Base-by-base conservation (phyloP, 768 basidiomycete species). In the Imleria badia region DNA sequence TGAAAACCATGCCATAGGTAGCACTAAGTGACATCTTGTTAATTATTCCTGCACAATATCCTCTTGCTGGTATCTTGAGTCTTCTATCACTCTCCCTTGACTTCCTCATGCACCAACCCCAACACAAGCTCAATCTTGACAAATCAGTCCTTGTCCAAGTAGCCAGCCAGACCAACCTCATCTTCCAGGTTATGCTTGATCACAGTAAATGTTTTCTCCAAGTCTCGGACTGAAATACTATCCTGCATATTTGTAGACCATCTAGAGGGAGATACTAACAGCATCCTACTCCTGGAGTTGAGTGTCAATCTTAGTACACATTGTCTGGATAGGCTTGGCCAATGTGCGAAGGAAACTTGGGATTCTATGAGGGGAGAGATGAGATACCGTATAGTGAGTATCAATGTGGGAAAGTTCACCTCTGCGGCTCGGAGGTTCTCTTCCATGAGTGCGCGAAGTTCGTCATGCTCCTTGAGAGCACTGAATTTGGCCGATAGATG, bases 121-220 rank as follows among this genome's bases (percentile, higher is more conserved):
- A 96, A 72, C 34, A 99, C 94, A 66, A 98, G 95, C 71, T 96
- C 92, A 43, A 98, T 80, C 68, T 95, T 91, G 26, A 98, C 94
- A 66, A 86, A 96, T 0, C 96, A 95, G 67, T 98, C 96, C 72
- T 91, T 85, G 73, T 98, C 96, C 12, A 92, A 89, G 68, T 99
- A 96, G 47, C 98, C 86, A 19, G 83, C 85, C 56, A 87, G 84
- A 22, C 92, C 91, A 17, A 92, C 86, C 57, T 94, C 89, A 50
- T 95, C 91, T 52, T 92, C 88, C 5, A 94, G 96, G 65, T 78
- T 84, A 73, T 98, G 97, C 73, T 90, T 89, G 77, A 98, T 98
- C 50, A 97, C 93, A 51, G 86, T 82, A 51, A 98, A 76, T 19
- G 94, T 95, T 65, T 91, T 92, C 72, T 93, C 82, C 41, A 99